Percentiles rank a stretch among this genome's conserved stretches.
Evolutionary conservation across 2,329 filamentous ascomycete genomes (phyloP).

Genomic region (Decorospora gaudefroyi): DNA sequence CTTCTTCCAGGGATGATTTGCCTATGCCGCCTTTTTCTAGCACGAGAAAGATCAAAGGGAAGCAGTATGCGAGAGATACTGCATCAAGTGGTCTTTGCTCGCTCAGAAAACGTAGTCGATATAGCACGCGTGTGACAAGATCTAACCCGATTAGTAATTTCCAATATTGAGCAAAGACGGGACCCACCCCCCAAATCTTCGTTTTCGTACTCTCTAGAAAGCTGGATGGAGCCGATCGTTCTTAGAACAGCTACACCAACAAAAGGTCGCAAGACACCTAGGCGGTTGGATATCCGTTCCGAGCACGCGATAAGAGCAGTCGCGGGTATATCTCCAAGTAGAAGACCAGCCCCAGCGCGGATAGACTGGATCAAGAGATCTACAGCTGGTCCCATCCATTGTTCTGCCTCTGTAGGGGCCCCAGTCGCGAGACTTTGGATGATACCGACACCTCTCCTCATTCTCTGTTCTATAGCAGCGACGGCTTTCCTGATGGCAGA

Average conservation of each 20-base stretch:
- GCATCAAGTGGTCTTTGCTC: conserved; percentile 94
- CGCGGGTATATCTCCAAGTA: conserved; percentile 79
- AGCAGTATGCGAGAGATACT: conserved; percentile 82
- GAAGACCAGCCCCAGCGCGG: conserved; percentile 76
- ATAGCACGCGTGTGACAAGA: conserved; percentile 84
- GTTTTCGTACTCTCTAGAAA: conserved; percentile 72
- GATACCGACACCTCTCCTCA: conserved; percentile 83
- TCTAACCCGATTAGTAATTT: conserved; percentile 42
- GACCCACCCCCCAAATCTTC: conserved; percentile 71
- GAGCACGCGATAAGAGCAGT: conserved; percentile 80
- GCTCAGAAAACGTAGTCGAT: conserved; percentile 84
- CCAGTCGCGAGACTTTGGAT: conserved; percentile 80
- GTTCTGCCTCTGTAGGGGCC: conserved; percentile 82
- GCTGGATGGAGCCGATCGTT: conserved; percentile 71
- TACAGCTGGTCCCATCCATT: conserved; percentile 86
- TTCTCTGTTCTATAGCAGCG: conserved; percentile 67
- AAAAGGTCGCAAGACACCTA: conserved; percentile 78
- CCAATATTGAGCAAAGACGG: not conserved
- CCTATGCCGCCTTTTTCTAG: conserved; percentile 80
- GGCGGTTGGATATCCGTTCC: conserved; percentile 70
- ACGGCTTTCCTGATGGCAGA: conserved; percentile 76
- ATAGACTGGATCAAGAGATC: conserved; percentile 73
- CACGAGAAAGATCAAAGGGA: conserved; percentile 80
- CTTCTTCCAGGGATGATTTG: conserved; percentile 68
- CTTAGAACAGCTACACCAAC: conserved; percentile 86